Evolutionary conservation across 371 early-diverging fungal genomes (phyloP).

Genomic region (Capillidium rhysosporum): DNA sequence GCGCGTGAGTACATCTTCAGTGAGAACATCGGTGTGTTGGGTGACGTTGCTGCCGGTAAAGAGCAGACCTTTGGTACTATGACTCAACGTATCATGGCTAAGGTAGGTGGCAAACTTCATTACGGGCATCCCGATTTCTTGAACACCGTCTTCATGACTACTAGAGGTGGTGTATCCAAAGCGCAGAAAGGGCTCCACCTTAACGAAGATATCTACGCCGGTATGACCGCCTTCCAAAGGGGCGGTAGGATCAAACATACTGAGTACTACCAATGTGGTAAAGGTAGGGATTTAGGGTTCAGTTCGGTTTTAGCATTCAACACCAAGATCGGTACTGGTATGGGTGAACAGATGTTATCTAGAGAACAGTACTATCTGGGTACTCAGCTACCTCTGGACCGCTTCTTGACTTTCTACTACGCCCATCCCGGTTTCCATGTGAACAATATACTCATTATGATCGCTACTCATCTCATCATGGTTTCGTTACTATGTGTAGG

Average conservation of each 20-base stretch:
- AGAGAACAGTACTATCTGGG: slow-evolving; percentile 82
- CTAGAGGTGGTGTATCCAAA: slow-evolving; percentile 74
- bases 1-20: slow-evolving; percentile 81
- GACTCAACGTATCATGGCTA: slow-evolving; percentile 70
- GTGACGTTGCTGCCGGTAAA: slow-evolving; percentile 80
- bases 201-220: slow-evolving; percentile 86
- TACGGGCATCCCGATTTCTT: slow-evolving; percentile 87
- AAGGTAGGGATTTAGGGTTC: slow-evolving; percentile 82
- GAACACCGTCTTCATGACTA: slow-evolving; percentile 72
- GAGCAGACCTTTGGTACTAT: slow-evolving; percentile 78
- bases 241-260: slow-evolving; percentile 80
- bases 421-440: slow-evolving; percentile 85
- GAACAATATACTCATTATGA: slow-evolving; percentile 76
- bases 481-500: slow-evolving; percentile 53
- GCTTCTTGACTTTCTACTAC: slow-evolving; percentile 75
- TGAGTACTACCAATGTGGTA: slow-evolving; percentile 82
- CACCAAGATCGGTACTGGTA: slow-evolving; percentile 79
- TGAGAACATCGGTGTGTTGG: slow-evolving; percentile 67
- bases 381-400: slow-evolving; percentile 59
- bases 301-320: slow-evolving; percentile 71
- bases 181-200: slow-evolving; percentile 79
- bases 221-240: slow-evolving; percentile 69
- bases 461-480: slow-evolving; percentile 69
- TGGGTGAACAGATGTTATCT: slow-evolving; percentile 83
- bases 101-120: slow-evolving; percentile 63